phyloP scores from a whole-genome alignment of 2,329 filamentous ascomycete genomes.

The Aspergillus oerlinghausenensis region DNA sequence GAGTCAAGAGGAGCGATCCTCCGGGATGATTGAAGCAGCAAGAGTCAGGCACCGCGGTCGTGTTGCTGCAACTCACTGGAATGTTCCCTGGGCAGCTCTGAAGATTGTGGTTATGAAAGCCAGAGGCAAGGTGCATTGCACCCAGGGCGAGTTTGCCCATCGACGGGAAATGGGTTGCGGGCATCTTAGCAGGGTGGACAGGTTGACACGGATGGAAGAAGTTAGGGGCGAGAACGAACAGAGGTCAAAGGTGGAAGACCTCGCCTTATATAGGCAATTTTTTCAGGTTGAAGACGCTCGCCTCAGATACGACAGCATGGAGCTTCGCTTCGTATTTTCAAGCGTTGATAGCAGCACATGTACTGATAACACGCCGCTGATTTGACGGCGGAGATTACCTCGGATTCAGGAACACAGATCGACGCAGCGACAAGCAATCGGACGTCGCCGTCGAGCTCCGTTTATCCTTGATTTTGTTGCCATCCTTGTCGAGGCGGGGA shows the following conservation, averaged over 20 bases:
- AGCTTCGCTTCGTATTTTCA: not conserved
- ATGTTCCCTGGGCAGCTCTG: conserved; percentile 30
- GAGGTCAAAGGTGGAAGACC: not conserved
- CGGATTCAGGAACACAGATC: conserved; percentile 1
- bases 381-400: conserved; percentile 19
- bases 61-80: conserved; percentile 54
- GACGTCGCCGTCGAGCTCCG: conserved; percentile 5
- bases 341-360: conserved; percentile 24
- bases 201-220: not conserved
- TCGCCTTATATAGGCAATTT: not conserved
- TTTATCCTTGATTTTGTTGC: conserved; percentile 2
- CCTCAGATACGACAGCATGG: not conserved
- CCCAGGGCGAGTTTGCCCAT: conserved; percentile 22
- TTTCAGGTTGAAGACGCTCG: not conserved
- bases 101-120: conserved; percentile 18
- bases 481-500: conserved; percentile 1
- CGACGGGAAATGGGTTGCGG: conserved; percentile 11
- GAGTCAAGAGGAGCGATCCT: conserved; percentile 54
- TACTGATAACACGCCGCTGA: conserved; percentile 22
- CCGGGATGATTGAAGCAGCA: conserved; percentile 59
- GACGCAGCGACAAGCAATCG: conserved; percentile 6
- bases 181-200: conserved; percentile 12
- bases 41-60: conserved; percentile 43
- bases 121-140: conserved; percentile 15
- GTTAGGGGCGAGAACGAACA: not conserved